These are phyloP conservation scores for Apiospora rasikravindrae DNA, from an alignment of 2,329 filamentous ascomycete genomes.

Conservation along the genomic window DNA sequence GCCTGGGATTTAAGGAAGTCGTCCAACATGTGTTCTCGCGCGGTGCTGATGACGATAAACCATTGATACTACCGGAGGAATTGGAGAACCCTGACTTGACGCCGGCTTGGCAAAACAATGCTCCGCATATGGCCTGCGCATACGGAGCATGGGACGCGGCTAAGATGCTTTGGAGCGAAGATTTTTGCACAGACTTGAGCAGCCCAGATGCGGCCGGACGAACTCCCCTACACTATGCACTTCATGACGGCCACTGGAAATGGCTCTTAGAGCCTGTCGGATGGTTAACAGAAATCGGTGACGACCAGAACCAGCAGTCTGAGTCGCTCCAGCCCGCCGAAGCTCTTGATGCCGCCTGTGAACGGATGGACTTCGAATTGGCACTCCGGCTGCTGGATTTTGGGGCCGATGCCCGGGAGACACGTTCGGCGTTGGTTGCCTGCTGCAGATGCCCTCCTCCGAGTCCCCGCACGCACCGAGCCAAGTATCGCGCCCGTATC, in stretches of 20 bases:
- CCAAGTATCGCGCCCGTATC: too few relatives aligned
- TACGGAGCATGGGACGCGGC: not conserved
- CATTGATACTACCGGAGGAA: not conserved
- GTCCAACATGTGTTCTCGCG: not conserved
- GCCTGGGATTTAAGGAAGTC: not conserved
- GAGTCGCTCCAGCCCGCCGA: too few relatives aligned
- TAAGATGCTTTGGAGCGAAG: not conserved
- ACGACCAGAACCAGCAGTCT: not conserved
- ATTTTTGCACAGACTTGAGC: not conserved
- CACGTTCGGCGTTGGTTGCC: not conserved
- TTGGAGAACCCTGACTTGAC: not conserved
- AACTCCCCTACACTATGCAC: not conserved
- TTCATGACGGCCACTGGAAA: not conserved
- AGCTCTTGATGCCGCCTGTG: not conserved
- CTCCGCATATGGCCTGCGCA: not conserved
- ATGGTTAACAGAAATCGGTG: not conserved
- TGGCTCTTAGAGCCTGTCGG: not conserved
- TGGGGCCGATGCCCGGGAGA: not conserved
- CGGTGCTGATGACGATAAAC: not conserved
- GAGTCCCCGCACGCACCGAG: too few relatives aligned
- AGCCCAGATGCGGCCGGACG: not conserved
- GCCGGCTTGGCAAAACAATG: not conserved
- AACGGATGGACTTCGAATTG: not conserved
- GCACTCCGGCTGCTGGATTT: not conserved
- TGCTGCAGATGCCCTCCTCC: too few relatives aligned